These are phyloP conservation scores for Polygonum aviculare DNA, from an alignment of 148 eudicot genomes.

Conservation along the genomic window DNA sequence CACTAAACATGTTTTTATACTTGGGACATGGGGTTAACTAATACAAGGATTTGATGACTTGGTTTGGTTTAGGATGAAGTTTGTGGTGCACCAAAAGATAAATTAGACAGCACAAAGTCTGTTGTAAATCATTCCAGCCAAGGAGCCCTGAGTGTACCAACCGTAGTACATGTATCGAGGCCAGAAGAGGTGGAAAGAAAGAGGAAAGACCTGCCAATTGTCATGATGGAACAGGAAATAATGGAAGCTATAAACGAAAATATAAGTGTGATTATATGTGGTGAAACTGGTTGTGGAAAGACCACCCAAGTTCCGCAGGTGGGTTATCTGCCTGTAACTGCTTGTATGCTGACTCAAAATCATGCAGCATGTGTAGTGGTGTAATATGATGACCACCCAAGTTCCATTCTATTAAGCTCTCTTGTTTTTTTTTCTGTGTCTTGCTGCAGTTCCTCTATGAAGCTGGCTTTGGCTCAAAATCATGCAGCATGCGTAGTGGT, in stretches of 20 bases:
- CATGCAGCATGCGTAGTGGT: conserved; percentile 42
- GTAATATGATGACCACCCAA: no score
- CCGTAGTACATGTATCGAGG: conserved; percentile 71
- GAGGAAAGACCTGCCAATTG: conserved; percentile 78
- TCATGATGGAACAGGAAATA: conserved; percentile 96
- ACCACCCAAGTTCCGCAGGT: conserved; percentile 99
- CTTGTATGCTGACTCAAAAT: neutral
- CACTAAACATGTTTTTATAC: neutral
- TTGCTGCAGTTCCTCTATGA: conserved; percentile 75
- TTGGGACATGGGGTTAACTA: neutral
- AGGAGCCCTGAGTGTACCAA: conserved; percentile 31
- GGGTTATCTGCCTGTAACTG: neutral
- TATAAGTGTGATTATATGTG: conserved; percentile 61
- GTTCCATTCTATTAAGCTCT: neutral
- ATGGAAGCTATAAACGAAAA: conserved; percentile 90
- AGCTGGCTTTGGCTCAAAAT: conserved; percentile 79
- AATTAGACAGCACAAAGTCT: conserved; percentile 8
- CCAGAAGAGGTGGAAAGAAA: conserved; percentile 58
- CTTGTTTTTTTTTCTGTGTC: conserved; percentile 3
- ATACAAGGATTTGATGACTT: neutral
- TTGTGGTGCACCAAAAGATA: conserved; percentile 15
- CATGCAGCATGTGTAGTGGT: no score
- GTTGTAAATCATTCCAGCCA: conserved; percentile 15
- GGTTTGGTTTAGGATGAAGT: conserved; percentile 22
- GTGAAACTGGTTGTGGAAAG: conserved; percentile 94